phyloP scores from a whole-genome alignment of 768 basidiomycete genomes.

The Lactifluus subvellereus region DNA sequence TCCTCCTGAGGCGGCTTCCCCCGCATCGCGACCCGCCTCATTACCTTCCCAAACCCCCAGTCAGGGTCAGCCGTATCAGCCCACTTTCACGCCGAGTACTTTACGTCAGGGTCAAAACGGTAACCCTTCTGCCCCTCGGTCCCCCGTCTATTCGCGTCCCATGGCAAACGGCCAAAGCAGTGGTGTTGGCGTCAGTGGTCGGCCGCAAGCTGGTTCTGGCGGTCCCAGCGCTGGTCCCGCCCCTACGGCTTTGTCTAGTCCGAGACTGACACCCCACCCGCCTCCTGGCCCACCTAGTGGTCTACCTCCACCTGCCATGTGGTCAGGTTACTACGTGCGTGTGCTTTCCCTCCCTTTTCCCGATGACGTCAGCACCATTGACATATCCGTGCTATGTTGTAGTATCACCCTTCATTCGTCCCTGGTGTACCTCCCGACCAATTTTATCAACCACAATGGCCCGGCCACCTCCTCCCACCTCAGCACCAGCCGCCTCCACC shows the following conservation, averaged over 20 bases:
- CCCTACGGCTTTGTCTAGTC: slow-evolving; percentile 56
- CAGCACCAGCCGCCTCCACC: slow-evolving; percentile 36
- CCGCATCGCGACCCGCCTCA: slow-evolving; percentile 47
- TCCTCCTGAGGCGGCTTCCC: slow-evolving; percentile 30
- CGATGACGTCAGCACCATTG: slow-evolving; percentile 14
- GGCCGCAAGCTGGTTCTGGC: slow-evolving; percentile 40
- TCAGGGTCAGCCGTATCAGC: slow-evolving; percentile 13
- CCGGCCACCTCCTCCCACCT: slow-evolving; percentile 29
- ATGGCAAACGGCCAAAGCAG: slow-evolving; percentile 46
- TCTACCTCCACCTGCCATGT: slow-evolving; percentile 39
- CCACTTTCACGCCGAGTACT: slow-evolving; percentile 16
- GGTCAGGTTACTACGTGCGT: slow-evolving; percentile 55
- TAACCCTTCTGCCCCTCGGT: slow-evolving; percentile 38
- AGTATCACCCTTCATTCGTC: slow-evolving; percentile 28
- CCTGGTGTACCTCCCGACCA: slow-evolving; percentile 39
- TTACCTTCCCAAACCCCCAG: slow-evolving; percentile 38
- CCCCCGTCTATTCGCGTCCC: slow-evolving; percentile 60
- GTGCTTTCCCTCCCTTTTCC: slow-evolving; percentile 24
- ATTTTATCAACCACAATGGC: slow-evolving; percentile 37
- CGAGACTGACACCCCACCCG: slow-evolving; percentile 57
- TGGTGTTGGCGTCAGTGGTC: slow-evolving; percentile 36
- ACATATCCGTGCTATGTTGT: slow-evolving; percentile 33
- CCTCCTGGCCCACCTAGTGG: slow-evolving; percentile 48
- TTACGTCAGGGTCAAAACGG: slow-evolving; percentile 24
- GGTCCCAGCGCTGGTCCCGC: slow-evolving; percentile 30